Evolutionary conservation across 345 rosid species (phyloP).

Genomic region (Cochlearia excelsa): DNA sequence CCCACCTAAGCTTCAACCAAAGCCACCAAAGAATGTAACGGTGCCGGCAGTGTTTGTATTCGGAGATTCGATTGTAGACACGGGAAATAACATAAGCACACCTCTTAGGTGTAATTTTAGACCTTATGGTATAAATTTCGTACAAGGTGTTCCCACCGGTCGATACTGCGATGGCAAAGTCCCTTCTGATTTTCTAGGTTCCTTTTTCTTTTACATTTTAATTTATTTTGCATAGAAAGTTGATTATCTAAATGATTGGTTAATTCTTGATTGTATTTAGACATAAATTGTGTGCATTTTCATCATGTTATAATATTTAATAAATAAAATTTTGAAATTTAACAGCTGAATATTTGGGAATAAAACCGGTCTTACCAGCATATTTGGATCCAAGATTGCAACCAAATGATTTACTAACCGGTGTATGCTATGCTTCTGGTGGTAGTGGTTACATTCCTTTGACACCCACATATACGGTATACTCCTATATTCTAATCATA

Average conservation of each 20-base stretch:
- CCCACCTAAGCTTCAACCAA: constrained; percentile 12
- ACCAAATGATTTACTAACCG: constrained; percentile 54
- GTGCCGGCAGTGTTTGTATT: constrained; percentile 44
- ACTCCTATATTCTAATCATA: too few species aligned
- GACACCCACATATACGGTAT: constrained; percentile 35
- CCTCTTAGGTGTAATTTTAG: constrained; percentile 43
- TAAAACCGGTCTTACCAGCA: constrained; percentile 51
- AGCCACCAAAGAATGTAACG: not conserved
- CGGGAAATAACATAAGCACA: constrained; percentile 52
- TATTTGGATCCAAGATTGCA: constrained; percentile 44
- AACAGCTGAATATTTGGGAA: constrained; percentile 45
- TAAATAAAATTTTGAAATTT: not conserved
- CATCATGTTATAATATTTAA: too few species aligned
- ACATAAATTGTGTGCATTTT: too few species aligned
- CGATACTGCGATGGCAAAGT: constrained; percentile 52
- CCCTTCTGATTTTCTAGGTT: constrained; percentile 53
- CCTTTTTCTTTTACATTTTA: not conserved
- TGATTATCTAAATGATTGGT: not conserved
- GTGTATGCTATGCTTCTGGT: constrained; percentile 64
- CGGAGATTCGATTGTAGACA: constrained; percentile 57
- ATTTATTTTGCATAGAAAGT: not conserved
- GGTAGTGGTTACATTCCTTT: constrained; percentile 21
- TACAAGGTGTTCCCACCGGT: constrained; percentile 48
- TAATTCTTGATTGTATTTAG: too few species aligned
- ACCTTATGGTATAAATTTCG: constrained; percentile 55